Conservation (phyloP, 345 rosid genomes). For the Salix suchowensis region DNA sequence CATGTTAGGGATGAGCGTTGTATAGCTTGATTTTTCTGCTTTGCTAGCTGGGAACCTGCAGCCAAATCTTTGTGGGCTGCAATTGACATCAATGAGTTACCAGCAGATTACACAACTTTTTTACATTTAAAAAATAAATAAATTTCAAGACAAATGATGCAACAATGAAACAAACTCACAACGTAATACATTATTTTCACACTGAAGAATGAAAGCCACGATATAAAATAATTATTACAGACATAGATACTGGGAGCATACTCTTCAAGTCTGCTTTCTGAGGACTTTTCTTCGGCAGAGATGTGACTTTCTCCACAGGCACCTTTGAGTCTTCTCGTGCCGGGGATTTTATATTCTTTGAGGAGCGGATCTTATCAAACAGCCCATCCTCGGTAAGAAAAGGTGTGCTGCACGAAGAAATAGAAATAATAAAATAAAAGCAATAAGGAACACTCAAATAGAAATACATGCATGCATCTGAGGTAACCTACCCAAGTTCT, state of each 20-base stretch:
- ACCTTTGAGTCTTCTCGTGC: slow-evolving; percentile 34
- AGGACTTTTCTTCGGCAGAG: slow-evolving; percentile 50
- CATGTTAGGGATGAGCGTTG: slow-evolving; percentile 52
- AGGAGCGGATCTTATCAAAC: slow-evolving; percentile 73
- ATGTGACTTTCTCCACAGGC: slow-evolving; percentile 37
- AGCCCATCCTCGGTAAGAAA: slow-evolving; percentile 91
- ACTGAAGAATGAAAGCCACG: too few relatives aligned
- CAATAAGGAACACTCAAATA: slow-evolving; percentile 4
- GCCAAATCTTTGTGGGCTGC: slow-evolving; percentile 29
- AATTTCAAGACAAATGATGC: not conserved
- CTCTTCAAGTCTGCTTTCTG: slow-evolving; percentile 52
- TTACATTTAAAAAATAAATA: slow-evolving; percentile 4
- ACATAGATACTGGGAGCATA: slow-evolving; percentile 25
- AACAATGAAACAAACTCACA: not conserved
- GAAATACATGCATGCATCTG: slow-evolving; percentile 15
- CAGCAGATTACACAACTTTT: slow-evolving; percentile 18
- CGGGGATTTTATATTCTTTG: slow-evolving; percentile 46
- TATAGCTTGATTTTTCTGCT: slow-evolving; percentile 40
- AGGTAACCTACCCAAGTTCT: slow-evolving; percentile 74
- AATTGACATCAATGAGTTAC: slow-evolving; percentile 33
- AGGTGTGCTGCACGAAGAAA: slow-evolving; percentile 45
- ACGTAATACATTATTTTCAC: too few relatives aligned
- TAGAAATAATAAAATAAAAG: slow-evolving; percentile 9
- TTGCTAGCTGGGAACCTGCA: slow-evolving; percentile 29
- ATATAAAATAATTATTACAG: not conserved